Evolutionary conservation across 129 eudicot species (phyloP).

Genomic region (Saposhnikovia divaricata): DNA sequence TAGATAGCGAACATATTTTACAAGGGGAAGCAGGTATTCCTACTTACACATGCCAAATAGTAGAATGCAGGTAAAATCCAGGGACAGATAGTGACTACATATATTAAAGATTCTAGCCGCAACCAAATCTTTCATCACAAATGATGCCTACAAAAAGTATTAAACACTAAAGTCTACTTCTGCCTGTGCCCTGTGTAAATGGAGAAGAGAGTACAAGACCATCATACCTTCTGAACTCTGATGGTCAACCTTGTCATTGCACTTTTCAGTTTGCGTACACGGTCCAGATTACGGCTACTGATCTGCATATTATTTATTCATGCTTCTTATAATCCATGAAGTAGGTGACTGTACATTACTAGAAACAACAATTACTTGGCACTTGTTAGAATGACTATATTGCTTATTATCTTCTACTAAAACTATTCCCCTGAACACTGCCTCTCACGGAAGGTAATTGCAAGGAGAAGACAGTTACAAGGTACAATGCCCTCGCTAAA

Average conservation of each 20-base stretch:
- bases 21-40: neutral
- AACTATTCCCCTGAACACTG: neutral
- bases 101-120: neutral
- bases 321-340: neutral
- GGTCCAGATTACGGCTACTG: conserved; percentile 91
- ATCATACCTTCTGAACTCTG: conserved; percentile 69
- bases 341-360: neutral
- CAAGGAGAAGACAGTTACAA: neutral
- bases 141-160: neutral
- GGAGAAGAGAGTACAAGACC: neutral
- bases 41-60: neutral
- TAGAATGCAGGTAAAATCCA: neutral
- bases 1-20: neutral
- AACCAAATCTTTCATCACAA: neutral
- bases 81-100: neutral
- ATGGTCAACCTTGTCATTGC: conserved; percentile 82
- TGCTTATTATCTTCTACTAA: no score
- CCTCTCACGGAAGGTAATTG: neutral
- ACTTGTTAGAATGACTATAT: neutral
- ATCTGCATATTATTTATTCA: conserved; percentile 29
- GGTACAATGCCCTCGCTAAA: neutral
- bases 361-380: neutral
- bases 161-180: neutral
- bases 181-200: neutral
- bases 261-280: conserved; percentile 88